Conservation (phyloP, 148 eudicot species). For the Fagopyrum homotropicum region DNA sequence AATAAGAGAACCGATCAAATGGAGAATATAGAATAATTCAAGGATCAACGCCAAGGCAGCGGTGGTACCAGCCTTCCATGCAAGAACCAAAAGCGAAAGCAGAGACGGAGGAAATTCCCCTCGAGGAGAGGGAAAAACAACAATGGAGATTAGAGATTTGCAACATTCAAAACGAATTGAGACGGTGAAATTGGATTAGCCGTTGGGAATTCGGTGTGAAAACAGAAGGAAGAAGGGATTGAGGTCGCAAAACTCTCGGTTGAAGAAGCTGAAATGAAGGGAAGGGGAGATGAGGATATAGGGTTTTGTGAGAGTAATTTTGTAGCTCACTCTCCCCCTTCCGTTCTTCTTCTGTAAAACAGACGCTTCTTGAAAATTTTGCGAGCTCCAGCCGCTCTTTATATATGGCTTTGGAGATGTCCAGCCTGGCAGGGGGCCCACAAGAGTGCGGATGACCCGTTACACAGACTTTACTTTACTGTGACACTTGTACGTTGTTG, state of each 20-base stretch:
- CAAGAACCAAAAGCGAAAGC: conserved; percentile 40
- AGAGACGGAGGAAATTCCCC: conserved; percentile 12
- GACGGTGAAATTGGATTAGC: not conserved
- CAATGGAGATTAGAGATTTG: conserved; percentile 8
- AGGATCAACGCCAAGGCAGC: conserved; percentile 40
- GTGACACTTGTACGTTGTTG: no score
- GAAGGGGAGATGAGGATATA: no score
- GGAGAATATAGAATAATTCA: conserved; percentile 5
- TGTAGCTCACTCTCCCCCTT: not conserved
- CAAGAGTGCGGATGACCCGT: not conserved
- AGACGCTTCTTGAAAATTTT: not conserved
- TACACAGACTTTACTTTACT: no score
- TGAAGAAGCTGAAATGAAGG: not conserved
- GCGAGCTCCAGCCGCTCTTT: not conserved
- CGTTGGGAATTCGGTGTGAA: not conserved
- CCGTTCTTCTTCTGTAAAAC: not conserved
- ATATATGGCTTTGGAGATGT: not conserved
- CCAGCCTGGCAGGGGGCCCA: conserved; percentile 8
- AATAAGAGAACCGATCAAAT: not conserved
- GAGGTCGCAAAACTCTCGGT: not conserved
- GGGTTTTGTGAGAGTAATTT: not conserved
- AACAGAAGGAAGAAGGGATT: not conserved
- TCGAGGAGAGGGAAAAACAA: conserved; percentile 15
- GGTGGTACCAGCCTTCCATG: conserved; percentile 56
- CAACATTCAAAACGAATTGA: conserved; percentile 25